Evolutionary conservation across 2,329 filamentous ascomycete genomes (phyloP), one percentile per base, ranked within the genome.

Genomic region (Alternaria triticimaculans): DNA sequence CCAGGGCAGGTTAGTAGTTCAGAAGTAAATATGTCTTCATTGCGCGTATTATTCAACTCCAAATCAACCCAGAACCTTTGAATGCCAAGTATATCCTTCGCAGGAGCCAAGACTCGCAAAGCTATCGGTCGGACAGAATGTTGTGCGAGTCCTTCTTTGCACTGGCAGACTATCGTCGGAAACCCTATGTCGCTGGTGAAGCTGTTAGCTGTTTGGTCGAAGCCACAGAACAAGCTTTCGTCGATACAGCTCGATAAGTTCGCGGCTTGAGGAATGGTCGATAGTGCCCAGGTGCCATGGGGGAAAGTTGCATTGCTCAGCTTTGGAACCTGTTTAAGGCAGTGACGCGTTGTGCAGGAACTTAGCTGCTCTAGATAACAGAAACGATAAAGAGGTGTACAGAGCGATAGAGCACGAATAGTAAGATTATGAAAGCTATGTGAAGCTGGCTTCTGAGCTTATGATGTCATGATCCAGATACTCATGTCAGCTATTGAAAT

Each of bases 1-100:
- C 37, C 15, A 41, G 37, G 37, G n/a, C 37, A 41, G 37, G 37
- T 18, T 18, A 41, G 37, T 41, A 41, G 37, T 41, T 41, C 37
- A 41, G 37, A 18, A 41, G 37, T 41, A 41, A 10, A 18, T 18
- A n/a, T 41, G 37, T 41, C 37, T 41, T 41, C n/a, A 18, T 41
- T 41, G 37, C 37, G 37, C 37, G 18, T 25, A 12, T 23, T 12
- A 26, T 21, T 28, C 28, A 18, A 30, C 30, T 44, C 15, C n/a
- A 41, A 10, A 41, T 11, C 23, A 20, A 9, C 20, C 51, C 30
- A 30, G 53, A 20, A 37, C 37, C 41, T 28, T 64, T 69, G 68
- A n/a, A 76, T 76, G 74, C 72, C 70, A 60, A 69, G 62, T 41
- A 63, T 65, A 48, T 70, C 64, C 8, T 66, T 66, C 49, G 64